Conservation (phyloP, 495 filamentous ascomycete species). For the Corynascus novoguineensis region DNA sequence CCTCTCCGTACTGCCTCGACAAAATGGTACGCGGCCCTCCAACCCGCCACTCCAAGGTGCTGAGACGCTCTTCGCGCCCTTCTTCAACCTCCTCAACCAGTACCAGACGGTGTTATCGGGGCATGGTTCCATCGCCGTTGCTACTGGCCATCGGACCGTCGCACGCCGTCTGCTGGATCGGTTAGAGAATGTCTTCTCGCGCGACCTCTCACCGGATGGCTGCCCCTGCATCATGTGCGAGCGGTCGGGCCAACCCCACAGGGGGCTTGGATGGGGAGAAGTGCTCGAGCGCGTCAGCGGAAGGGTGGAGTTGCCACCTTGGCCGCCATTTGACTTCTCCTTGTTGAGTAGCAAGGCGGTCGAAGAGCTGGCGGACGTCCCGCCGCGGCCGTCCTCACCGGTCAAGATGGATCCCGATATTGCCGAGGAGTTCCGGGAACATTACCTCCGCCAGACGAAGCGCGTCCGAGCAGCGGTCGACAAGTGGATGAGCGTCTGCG, state of each 20-base stretch:
- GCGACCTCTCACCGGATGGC: conserved; percentile 77
- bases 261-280: conserved; percentile 92
- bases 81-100: conserved; percentile 74
- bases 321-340: conserved; percentile 79
- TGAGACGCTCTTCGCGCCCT: conserved; percentile 68
- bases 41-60: conserved; percentile 53
- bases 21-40: conserved; percentile 44
- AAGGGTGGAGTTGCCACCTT: conserved; percentile 72
- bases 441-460: conserved; percentile 80
- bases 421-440: conserved; percentile 80
- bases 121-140: conserved; percentile 87
- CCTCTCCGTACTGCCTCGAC: conserved; percentile 48
- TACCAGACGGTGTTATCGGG: conserved; percentile 74
- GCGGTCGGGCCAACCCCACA: conserved; percentile 46
- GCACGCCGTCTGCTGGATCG: conserved; percentile 91
- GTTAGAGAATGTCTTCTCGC: conserved; percentile 85
- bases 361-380: conserved; percentile 41
- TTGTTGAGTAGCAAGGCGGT: conserved; percentile 53
- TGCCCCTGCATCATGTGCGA: conserved; percentile 76
- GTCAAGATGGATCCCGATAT: conserved; percentile 89
- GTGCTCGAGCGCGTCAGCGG: conserved; percentile 90
- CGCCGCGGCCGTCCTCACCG: conserved; percentile 51
- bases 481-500: conserved; percentile 75
- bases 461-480: conserved; percentile 81
- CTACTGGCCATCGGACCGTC: conserved; percentile 90